Evolutionary conservation across 192 early-diverging fungal species (phyloP).

Genomic region (Backusella tarrabulga): DNA sequence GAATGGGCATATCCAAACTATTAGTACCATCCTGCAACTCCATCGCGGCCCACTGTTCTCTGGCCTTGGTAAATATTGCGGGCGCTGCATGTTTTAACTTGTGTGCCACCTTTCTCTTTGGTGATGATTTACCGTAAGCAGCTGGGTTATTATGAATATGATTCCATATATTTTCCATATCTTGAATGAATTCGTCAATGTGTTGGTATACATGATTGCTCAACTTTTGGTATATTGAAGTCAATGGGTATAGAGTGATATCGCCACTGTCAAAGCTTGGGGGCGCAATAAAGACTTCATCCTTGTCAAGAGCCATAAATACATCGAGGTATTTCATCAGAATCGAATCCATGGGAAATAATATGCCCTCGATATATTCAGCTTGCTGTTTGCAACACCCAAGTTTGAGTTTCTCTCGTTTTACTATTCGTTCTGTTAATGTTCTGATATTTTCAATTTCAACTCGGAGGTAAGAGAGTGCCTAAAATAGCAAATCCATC

Average conservation of each 20-base stretch:
- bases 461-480: conserved; percentile 55
- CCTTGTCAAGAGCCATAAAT: conserved; percentile 43
- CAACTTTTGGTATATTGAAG: conserved; percentile 19
- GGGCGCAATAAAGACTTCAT: background rate
- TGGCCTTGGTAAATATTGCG: conserved; percentile 38
- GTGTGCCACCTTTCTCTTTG: conserved; percentile 61
- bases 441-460: conserved; percentile 89
- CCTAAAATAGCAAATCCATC: conserved; percentile 13
- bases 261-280: background rate
- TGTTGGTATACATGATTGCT: conserved; percentile 46
- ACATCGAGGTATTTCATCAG: conserved; percentile 63
- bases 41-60: conserved; percentile 38
- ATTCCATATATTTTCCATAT: conserved; percentile 65
- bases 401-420: conserved; percentile 69
- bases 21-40: background rate
- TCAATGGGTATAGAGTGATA: background rate
- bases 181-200: conserved; percentile 54
- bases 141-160: conserved; percentile 76
- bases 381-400: conserved; percentile 52
- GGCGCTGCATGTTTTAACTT: conserved; percentile 45
- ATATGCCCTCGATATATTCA: conserved; percentile 61
- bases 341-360: conserved; percentile 71
- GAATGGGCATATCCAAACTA: conserved; percentile 36
- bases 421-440: conserved; percentile 73
- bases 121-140: conserved; percentile 48